Evolutionary conservation across 345 rosid species (phyloP).

Genomic region (Odontarrhena argentea): DNA sequence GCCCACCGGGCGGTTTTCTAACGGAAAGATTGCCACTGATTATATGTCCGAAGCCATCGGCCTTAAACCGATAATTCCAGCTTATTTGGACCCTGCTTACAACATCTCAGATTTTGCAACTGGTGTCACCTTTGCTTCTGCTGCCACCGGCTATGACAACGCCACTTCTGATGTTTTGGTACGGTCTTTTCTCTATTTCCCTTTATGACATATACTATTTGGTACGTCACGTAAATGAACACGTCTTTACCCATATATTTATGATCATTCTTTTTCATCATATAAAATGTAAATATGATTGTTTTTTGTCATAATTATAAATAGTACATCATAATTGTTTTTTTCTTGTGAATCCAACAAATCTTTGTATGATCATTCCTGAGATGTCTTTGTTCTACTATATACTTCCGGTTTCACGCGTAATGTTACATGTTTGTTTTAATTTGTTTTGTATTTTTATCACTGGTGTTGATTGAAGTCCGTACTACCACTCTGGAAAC

Average conservation of each 20-base stretch:
- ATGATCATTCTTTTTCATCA: neutral
- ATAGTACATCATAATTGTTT: neutral
- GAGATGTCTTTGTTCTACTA: neutral
- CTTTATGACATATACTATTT: slow-evolving; percentile 5
- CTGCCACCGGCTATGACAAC: slow-evolving; percentile 62
- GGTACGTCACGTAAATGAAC: slow-evolving; percentile 6
- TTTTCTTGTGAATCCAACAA: neutral
- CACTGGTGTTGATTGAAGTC: slow-evolving; percentile 39
- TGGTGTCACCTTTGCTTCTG: slow-evolving; percentile 63
- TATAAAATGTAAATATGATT: neutral
- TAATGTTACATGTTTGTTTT: no score
- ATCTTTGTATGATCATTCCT: neutral
- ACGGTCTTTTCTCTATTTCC: slow-evolving; percentile 9
- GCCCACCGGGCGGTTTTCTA: slow-evolving; percentile 60
- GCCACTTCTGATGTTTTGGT: slow-evolving; percentile 61
- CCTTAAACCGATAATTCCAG: slow-evolving; percentile 50
- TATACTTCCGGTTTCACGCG: no score
- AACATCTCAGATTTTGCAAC: slow-evolving; percentile 56
- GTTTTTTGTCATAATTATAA: neutral
- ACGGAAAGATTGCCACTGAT: slow-evolving; percentile 59
- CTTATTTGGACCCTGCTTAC: slow-evolving; percentile 60
- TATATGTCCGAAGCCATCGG: slow-evolving; percentile 56
- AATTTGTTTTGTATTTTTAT: neutral
- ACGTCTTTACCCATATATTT: slow-evolving; percentile 10
- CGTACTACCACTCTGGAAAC: slow-evolving; percentile 65